These are phyloP conservation scores for Seminavis robusta DNA, from an alignment of 108 stramenopile genomes.

Conservation along the genomic window DNA sequence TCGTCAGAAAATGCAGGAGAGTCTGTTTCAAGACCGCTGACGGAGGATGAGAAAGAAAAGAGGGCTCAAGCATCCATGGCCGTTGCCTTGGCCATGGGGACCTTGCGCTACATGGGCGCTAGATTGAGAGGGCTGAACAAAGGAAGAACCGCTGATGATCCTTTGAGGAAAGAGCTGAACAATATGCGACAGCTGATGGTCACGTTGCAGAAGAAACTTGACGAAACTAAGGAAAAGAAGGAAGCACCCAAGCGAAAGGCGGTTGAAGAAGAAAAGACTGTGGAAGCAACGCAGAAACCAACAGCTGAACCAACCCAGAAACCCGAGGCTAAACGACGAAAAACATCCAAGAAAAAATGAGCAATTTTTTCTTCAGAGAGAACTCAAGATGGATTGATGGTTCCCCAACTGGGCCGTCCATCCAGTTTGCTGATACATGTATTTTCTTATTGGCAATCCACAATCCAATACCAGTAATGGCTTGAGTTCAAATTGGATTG, in stretches of 20 bases:
- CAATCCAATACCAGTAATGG: no score
- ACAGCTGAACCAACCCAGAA: no score
- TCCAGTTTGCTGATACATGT: no score
- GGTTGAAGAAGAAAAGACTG: neutral
- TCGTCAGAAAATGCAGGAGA: no score
- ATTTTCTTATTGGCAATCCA: no score
- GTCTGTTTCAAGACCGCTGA: constrained; percentile 16
- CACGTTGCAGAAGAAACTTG: constrained; percentile 6
- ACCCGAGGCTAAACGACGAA: no score
- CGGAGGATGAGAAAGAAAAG: constrained; percentile 7
- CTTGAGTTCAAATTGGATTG: no score
- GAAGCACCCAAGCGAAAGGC: neutral
- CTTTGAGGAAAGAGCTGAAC: constrained; percentile 66
- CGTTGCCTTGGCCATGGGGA: constrained; percentile 73
- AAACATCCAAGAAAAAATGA: no score
- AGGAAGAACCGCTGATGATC: constrained; percentile 59
- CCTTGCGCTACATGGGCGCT: constrained; percentile 74
- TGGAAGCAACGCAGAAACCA: neutral
- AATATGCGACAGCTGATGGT: constrained; percentile 60
- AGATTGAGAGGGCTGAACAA: constrained; percentile 58
- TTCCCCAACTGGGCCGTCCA: no score
- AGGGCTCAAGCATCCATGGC: constrained; percentile 53
- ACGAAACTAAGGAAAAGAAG: constrained; percentile 1
- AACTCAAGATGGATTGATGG: no score
- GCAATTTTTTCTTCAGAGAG: no score